phyloP scores from a whole-genome alignment of 805 yeast genomes.

The Peterozyma xylosa region DNA sequence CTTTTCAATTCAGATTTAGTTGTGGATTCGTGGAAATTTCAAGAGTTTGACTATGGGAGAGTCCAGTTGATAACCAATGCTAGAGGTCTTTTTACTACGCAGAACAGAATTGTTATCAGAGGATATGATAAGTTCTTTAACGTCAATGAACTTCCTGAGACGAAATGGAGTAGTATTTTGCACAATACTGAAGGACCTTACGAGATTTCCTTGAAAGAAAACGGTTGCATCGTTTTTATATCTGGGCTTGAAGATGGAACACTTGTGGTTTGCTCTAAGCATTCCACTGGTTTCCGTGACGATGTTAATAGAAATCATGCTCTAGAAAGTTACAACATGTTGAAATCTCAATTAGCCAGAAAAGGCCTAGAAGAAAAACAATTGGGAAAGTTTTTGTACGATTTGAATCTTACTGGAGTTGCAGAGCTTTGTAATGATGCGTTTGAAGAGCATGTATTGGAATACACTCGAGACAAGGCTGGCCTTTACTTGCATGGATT shows the following conservation, averaged over 20 bases:
- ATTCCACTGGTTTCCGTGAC: slow-evolving; percentile 67
- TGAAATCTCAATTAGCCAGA: slow-evolving; percentile 43
- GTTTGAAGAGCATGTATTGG: slow-evolving; percentile 90
- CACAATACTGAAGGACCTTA: slow-evolving; percentile 65
- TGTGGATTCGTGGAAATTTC: slow-evolving; percentile 64
- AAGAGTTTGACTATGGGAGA: slow-evolving; percentile 80
- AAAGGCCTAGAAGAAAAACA: slow-evolving; percentile 32
- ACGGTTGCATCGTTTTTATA: slow-evolving; percentile 86
- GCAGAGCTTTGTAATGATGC: slow-evolving; percentile 88
- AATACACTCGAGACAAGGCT: slow-evolving; percentile 54
- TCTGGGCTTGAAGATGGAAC: slow-evolving; percentile 73
- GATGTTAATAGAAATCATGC: slow-evolving; percentile 65
- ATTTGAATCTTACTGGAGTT: slow-evolving; percentile 67
- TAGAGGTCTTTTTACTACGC: slow-evolving; percentile 69
- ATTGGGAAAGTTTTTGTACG: slow-evolving; percentile 49
- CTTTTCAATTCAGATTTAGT: slow-evolving; percentile 14
- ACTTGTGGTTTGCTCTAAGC: slow-evolving; percentile 83
- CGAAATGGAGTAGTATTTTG: slow-evolving; percentile 42
- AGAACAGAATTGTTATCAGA: slow-evolving; percentile 52
- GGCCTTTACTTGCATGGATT: slow-evolving; percentile 91
- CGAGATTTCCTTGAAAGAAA: slow-evolving; percentile 75
- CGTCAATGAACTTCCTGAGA: slow-evolving; percentile 51
- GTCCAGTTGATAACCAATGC: slow-evolving; percentile 63
- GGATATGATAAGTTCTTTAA: slow-evolving; percentile 96
- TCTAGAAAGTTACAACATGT: slow-evolving; percentile 52